A percentile compares a stretch with the other conserved stretches of the same genome.
These are phyloP conservation scores for Stephania cephalantha DNA, from an alignment of 164 flowering plant species.

Conservation along the genomic window DNA sequence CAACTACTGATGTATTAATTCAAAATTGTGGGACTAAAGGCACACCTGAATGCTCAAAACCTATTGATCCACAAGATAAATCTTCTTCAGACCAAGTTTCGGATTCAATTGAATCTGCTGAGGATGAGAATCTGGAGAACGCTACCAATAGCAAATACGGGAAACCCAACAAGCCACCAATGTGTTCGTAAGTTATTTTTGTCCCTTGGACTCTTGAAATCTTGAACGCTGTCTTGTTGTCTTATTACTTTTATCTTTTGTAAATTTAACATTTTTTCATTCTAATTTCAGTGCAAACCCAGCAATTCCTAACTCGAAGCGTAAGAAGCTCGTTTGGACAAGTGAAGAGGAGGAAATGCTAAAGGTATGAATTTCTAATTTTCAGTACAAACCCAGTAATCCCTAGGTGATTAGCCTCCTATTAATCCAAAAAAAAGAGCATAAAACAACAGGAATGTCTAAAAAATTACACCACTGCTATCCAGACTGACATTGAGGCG, in stretches of 20 bases:
- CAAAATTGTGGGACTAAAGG: not conserved
- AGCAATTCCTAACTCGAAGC: constrained; percentile 19
- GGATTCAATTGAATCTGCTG: not conserved
- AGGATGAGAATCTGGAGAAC: not conserved
- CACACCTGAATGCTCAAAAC: not conserved
- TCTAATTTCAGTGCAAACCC: constrained; percentile 23
- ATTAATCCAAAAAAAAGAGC: too few relatives aligned
- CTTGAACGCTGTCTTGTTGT: too few relatives aligned
- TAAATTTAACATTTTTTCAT: not conserved
- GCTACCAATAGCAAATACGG: not conserved
- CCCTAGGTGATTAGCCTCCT: too few relatives aligned
- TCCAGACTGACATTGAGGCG: too few relatives aligned
- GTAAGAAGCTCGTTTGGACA: constrained; percentile 39
- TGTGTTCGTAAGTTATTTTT: constrained; percentile 1
- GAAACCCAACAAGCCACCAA: constrained; percentile 2
- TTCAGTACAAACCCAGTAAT: too few relatives aligned
- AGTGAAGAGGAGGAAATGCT: constrained; percentile 50
- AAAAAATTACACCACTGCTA: too few relatives aligned
- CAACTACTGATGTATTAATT: not conserved
- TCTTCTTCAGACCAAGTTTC: not conserved
- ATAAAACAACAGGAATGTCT: too few relatives aligned
- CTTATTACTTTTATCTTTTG: too few relatives aligned
- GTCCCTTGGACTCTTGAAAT: too few relatives aligned
- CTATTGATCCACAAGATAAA: constrained; percentile 4
- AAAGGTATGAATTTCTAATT: constrained; percentile 26